Evolutionary conservation across 2,329 filamentous ascomycete species (phyloP).

Genomic region (Eutypa lata): DNA sequence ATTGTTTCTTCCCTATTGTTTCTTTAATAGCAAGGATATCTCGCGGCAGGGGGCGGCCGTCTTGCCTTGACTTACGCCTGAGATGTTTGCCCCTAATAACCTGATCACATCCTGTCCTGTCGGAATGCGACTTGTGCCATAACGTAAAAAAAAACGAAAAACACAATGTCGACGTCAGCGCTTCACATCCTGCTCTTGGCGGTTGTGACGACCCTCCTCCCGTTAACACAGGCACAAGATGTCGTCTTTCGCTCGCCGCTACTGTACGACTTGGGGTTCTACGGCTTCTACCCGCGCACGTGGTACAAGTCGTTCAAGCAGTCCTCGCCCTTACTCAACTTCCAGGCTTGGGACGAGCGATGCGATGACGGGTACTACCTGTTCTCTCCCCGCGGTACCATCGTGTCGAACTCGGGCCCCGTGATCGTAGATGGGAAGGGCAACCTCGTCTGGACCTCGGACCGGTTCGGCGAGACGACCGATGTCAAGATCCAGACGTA

Average conservation of each 20-base stretch:
- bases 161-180: too few relatives aligned
- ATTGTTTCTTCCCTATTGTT: too few relatives aligned
- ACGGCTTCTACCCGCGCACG: constrained; percentile 11
- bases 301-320: constrained; percentile 10
- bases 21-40: too few relatives aligned
- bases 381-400: constrained; percentile 11
- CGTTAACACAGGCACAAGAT: neutral
- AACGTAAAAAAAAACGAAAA: too few relatives aligned
- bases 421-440: constrained; percentile 13
- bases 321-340: constrained; percentile 11
- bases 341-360: constrained; percentile 9
- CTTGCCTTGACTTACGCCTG: too few relatives aligned
- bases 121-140: too few relatives aligned
- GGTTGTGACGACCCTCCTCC: neutral
- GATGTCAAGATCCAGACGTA: constrained; percentile 21
- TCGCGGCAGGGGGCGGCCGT: too few relatives aligned
- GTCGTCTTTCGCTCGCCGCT: constrained; percentile 2
- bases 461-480: constrained; percentile 8
- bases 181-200: neutral
- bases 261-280: constrained; percentile 14
- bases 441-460: constrained; percentile 13
- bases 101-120: too few relatives aligned
- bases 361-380: constrained; percentile 11
- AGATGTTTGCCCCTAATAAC: too few relatives aligned
- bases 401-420: constrained; percentile 9